phyloP scores from a whole-genome alignment of 2,329 filamentous ascomycete genomes.

The Trichoderma hamatum region DNA sequence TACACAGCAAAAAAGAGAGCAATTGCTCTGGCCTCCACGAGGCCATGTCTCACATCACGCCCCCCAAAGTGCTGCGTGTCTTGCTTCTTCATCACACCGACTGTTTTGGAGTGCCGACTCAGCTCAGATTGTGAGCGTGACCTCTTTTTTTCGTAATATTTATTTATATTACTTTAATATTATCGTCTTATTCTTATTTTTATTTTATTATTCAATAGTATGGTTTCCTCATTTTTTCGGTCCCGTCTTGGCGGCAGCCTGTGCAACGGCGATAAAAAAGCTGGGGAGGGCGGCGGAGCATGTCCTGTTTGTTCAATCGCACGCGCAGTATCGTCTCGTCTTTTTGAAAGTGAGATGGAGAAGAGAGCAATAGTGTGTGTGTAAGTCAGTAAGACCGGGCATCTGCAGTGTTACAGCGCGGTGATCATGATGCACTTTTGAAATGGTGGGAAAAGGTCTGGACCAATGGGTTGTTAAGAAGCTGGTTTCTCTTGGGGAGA shows the following conservation, averaged over 20 bases:
- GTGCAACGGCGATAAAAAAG: conserved; percentile 8
- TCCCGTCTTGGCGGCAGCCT: conserved; percentile 13
- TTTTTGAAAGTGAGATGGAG: not conserved
- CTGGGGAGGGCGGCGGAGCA: not conserved
- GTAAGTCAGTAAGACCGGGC: conserved; percentile 1
- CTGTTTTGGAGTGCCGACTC: conserved; percentile 20
- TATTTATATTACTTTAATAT: not conserved
- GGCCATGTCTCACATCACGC: conserved; percentile 20
- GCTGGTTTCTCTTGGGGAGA: not conserved
- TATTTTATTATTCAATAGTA: not conserved
- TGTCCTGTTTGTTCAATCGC: not conserved
- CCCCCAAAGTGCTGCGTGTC: not conserved
- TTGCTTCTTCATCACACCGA: conserved; percentile 17
- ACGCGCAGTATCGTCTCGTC: not conserved
- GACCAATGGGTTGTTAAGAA: conserved; percentile 1
- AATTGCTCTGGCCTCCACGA: conserved; percentile 17
- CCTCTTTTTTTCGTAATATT: conserved; percentile 1
- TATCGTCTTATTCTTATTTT: not conserved
- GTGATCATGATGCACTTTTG: conserved; percentile 11
- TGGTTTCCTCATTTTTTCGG: not conserved
- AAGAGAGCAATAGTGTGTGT: not conserved
- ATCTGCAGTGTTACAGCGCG: conserved; percentile 14
- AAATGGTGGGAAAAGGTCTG: not conserved
- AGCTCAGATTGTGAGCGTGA: conserved; percentile 14
- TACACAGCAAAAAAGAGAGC: not conserved